These are phyloP conservation scores for Pilaira anomala DNA, from an alignment of 192 early-diverging fungal genomes.

Conservation along the genomic window DNA sequence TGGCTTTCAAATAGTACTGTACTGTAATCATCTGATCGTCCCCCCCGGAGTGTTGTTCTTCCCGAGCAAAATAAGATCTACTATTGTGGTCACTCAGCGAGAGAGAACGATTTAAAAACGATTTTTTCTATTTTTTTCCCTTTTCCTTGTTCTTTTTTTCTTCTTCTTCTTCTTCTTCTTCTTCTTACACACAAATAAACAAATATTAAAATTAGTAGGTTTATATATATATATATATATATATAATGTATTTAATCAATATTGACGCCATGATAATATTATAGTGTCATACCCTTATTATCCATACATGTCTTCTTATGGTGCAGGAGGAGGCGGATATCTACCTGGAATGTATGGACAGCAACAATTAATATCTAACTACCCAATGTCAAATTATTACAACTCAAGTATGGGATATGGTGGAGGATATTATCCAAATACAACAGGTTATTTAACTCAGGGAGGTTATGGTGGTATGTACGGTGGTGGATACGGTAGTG, in stretches of 20 bases:
- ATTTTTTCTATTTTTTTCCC: no score
- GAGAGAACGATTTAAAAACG: no score
- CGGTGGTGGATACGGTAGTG: not conserved
- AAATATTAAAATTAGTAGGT: not conserved
- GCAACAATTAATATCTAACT: not conserved
- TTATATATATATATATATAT: conserved; percentile 1
- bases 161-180: not conserved
- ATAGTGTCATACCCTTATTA: not conserved
- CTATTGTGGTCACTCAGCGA: no score
- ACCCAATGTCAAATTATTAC: not conserved
- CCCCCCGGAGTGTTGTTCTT: no score
- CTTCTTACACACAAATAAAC: not conserved
- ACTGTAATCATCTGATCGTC: not conserved
- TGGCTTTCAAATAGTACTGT: not conserved
- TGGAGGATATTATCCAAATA: conserved; percentile 9
- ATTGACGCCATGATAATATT: not conserved
- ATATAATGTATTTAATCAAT: not conserved
- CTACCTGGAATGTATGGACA: conserved; percentile 4
- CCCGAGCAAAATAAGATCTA: no score
- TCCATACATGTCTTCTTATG: conserved; percentile 8
- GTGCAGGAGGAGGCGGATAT: not conserved
- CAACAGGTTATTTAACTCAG: no score
- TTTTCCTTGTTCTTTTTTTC: not conserved
- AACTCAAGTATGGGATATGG: conserved; percentile 5
- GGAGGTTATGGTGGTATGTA: not conserved